phyloP scores from a whole-genome alignment of 2,329 filamentous ascomycete species.

The Microdochium nivale region DNA sequence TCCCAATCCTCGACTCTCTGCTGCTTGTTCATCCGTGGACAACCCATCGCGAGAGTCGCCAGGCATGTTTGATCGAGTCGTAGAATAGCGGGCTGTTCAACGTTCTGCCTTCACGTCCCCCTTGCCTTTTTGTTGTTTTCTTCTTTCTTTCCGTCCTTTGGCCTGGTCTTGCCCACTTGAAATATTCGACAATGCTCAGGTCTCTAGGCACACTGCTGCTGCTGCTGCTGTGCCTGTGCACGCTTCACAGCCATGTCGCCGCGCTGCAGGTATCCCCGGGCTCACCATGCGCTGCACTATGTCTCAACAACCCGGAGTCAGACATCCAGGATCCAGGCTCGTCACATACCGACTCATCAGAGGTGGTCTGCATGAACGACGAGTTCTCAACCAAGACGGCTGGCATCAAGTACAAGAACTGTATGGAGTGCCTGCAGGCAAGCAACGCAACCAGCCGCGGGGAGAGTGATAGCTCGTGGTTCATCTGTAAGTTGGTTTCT shows the following conservation, averaged over 20 bases:
- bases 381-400: conserved; percentile 25
- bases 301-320: conserved; percentile 27
- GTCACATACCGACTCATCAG: conserved; percentile 32
- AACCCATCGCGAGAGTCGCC: too few relatives aligned
- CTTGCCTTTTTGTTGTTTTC: too few relatives aligned
- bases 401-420: conserved; percentile 38
- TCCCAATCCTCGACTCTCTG: too few relatives aligned
- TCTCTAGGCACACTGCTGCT: background rate
- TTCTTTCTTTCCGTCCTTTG: too few relatives aligned
- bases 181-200: background rate
- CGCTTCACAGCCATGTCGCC: conserved; percentile 6
- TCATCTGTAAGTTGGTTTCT: conserved; percentile 31
- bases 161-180: too few relatives aligned
- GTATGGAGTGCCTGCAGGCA: conserved; percentile 35
- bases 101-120: too few relatives aligned
- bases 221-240: background rate
- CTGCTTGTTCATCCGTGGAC: too few relatives aligned
- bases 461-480: conserved; percentile 35
- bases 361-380: conserved; percentile 36
- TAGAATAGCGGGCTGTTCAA: too few relatives aligned
- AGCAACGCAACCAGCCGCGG: conserved; percentile 29
- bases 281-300: conserved; percentile 39
- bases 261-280: conserved; percentile 40
- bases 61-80: too few relatives aligned
- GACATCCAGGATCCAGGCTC: conserved; percentile 22